Evolutionary conservation across 306 rosid genomes (phyloP), one percentile per base, ranked within the genome.

Genomic region (Quercus rubra): DNA sequence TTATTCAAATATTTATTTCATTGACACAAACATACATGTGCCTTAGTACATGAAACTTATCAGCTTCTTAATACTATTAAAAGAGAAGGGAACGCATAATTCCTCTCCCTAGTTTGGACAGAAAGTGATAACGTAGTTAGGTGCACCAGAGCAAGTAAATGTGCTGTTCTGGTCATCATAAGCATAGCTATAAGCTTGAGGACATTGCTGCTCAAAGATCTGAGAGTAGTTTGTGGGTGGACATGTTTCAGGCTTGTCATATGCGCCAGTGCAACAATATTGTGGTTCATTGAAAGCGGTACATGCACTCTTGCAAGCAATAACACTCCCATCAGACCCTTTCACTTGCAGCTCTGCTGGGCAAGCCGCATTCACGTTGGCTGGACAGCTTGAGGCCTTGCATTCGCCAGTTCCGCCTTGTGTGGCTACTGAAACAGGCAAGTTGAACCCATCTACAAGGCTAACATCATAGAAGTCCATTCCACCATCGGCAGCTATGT

Each of bases 241-340:
- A 12, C 91, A 88, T 10, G 54, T 83, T 2, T 71, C 58, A 3
- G 88, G 81, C 1, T 23, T 19, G 0, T 25, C 7, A 8, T 70
- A 20, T 1, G 35, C 79, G 0, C 84, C 84, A 13, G 84, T 59
- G 83, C 90, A 86, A 7, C 90, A 88, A 51, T 73, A 88, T 3
- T 83, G 31, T 5, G 89, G 87, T 38, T 33, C 10, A 11, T 76
- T 73, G 27, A 85, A 75, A 5, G 78, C 89, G 49, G 58, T 0
- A 57, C 91, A 85, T 2, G 91, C 91, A 62, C 89, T 88, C 82
- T 83, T 85, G 66, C 91, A 88, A 0, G 86, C 89, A 0, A 85
- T 28, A 78, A 85, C 89, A 0, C 19, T 31, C 4, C 87, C 91
- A 43, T 54, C 78, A 10, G 55, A 1, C 1, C 17, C 83, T 30